Evolutionary conservation across 805 yeast genomes (phyloP).

Genomic region (Schizosaccharomyces osmophilus): DNA sequence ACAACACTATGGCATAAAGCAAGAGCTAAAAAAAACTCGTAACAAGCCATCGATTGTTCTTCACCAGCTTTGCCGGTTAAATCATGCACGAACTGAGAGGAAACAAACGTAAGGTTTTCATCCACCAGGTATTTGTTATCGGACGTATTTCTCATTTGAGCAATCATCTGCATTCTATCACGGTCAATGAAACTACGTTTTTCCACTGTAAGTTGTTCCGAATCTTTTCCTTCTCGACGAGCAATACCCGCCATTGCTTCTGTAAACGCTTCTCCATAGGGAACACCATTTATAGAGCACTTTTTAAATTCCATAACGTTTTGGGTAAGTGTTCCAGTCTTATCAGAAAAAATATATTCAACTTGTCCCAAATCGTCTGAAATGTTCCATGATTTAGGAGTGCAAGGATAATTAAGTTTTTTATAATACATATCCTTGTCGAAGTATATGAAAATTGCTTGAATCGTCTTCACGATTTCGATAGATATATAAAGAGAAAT

Average conservation of each 20-base stretch:
- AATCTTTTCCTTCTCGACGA: slow-evolving; percentile 39
- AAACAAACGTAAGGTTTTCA: slow-evolving; percentile 33
- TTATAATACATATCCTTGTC: slow-evolving; percentile 49
- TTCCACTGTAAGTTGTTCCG: slow-evolving; percentile 24
- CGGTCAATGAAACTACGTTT: slow-evolving; percentile 14
- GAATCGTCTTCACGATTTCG: slow-evolving; percentile 54
- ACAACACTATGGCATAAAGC: slow-evolving; percentile 58
- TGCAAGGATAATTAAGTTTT: slow-evolving; percentile 45
- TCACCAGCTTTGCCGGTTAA: slow-evolving; percentile 18
- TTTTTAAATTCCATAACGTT: slow-evolving; percentile 65
- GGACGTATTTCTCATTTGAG: slow-evolving; percentile 15
- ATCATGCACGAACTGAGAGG: slow-evolving; percentile 34
- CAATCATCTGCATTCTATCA: slow-evolving; percentile 27
- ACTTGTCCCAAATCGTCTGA: slow-evolving; percentile 70
- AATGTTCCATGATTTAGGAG: slow-evolving; percentile 62
- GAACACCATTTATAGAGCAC: slow-evolving; percentile 40
- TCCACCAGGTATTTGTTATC: slow-evolving; percentile 28
- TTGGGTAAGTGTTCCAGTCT: slow-evolving; percentile 66
- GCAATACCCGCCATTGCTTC: slow-evolving; percentile 54
- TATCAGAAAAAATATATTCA: slow-evolving; percentile 60
- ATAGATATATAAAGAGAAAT: slow-evolving; percentile 56
- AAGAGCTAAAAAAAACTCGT: slow-evolving; percentile 35
- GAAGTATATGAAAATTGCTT: slow-evolving; percentile 50
- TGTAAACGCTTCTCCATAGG: slow-evolving; percentile 55
- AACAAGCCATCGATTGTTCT: slow-evolving; percentile 25